Evolutionary conservation across 768 basidiomycete genomes (phyloP), one percentile per base, ranked within the genome.

Genomic region (Royoungia palumana): DNA sequence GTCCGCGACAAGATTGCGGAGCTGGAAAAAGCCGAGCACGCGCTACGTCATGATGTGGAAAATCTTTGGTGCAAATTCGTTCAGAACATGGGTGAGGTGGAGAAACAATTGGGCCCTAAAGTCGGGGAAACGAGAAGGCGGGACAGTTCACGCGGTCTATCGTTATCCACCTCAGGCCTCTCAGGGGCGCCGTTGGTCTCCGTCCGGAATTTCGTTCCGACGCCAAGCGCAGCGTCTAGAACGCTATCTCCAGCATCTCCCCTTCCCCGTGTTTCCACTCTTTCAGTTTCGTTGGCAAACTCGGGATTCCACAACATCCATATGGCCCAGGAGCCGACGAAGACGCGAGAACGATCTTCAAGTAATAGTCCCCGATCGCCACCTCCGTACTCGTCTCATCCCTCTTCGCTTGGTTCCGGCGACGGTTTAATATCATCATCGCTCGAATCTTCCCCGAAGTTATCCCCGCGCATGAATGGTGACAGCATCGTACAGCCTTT

Each of bases 261-360:
- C 22, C 58, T 65, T 22, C 70, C 74, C 25, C 71, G 73, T 42
- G 52, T 75, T 27, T 89, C 87, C 44, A 79, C 82, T 6, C 76
- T 89, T 36, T 88, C 87, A 17, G 79, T 79, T n/a, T 87, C 87
- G 28, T 71, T 89, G 37, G 80, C 75, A 6, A 78, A 77, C 19
- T 75, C 83, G 17, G 68, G 70, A 14, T 80, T 87, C 55, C 76
- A 84, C 50, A 72, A 80, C 56, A 76, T 79, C 5, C 74, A 65
- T 47, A 70, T 71, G 20, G 57, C 48, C 44, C 56, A 54, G 34
- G 62, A 56, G 34, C 49, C 49, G 41, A 30, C 55, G 25, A 49
- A 51, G 43, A 24, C 51, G n/a, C 58, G 20, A 13, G 53, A 50
- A 43, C 52, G 47, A 41, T 55, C 56, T 36, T 36, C 49, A 27